phyloP scores from a whole-genome alignment of 2,329 filamentous ascomycete species.

The Diplodia mutila region DNA sequence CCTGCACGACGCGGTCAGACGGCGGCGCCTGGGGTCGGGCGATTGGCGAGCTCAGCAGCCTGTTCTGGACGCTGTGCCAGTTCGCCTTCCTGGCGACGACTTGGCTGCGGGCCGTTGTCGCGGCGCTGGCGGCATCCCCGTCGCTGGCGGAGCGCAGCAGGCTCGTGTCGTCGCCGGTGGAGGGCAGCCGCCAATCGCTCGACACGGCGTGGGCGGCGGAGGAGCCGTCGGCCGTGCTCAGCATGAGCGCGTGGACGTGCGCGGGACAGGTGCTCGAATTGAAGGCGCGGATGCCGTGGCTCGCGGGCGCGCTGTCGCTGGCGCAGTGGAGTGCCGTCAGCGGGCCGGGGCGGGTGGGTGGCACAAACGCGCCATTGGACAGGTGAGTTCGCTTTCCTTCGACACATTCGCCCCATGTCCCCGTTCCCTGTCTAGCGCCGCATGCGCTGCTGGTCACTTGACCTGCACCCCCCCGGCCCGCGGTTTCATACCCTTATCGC shows the following conservation, averaged over 20 bases:
- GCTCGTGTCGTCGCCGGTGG: constrained; percentile 37
- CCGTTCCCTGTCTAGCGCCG: constrained; percentile 45
- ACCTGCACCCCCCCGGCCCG: constrained; percentile 42
- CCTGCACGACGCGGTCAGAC: constrained; percentile 28
- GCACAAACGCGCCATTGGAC: constrained; percentile 78
- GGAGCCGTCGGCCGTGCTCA: constrained; percentile 63
- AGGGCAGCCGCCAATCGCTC: constrained; percentile 39
- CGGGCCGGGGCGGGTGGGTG: constrained; percentile 76
- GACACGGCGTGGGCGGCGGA: constrained; percentile 28
- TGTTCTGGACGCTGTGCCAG: constrained; percentile 62
- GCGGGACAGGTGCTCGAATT: constrained; percentile 73
- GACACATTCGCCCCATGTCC: constrained; percentile 40
- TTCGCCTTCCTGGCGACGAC: constrained; percentile 57
- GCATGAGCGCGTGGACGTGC: constrained; percentile 78
- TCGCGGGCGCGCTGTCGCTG: constrained; percentile 74
- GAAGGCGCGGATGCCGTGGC: constrained; percentile 86
- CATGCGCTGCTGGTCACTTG: constrained; percentile 66
- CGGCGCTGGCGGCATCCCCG: constrained; percentile 68
- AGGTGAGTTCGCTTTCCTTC: constrained; percentile 68
- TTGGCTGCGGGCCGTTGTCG: constrained; percentile 67
- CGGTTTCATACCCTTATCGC: constrained; percentile 26
- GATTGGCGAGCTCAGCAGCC: constrained; percentile 25
- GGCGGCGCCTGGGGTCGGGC: background rate
- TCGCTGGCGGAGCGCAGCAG: constrained; percentile 63
- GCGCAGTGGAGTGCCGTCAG: constrained; percentile 72